Evolutionary conservation across 1,284 basidiomycete genomes (phyloP).

Genomic region (Trametes polyzona): DNA sequence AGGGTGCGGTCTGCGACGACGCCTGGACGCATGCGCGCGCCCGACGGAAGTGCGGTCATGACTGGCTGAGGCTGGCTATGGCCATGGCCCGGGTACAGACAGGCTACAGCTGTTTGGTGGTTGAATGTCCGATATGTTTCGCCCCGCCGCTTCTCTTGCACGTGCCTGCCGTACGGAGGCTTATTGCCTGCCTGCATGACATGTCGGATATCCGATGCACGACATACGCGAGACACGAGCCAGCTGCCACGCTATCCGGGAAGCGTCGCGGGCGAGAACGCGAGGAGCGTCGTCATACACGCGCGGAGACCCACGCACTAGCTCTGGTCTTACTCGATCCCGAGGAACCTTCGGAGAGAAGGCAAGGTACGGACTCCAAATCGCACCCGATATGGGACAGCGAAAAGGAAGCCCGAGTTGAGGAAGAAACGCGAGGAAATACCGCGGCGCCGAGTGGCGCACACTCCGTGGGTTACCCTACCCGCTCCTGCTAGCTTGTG

Average conservation of each 20-base stretch:
- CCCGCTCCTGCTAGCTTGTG: background rate
- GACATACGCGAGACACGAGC: background rate
- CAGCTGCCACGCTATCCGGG: constrained; percentile 5
- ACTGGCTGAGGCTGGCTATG: background rate
- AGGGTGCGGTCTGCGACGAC: constrained; percentile 16
- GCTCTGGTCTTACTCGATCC: constrained; percentile 16
- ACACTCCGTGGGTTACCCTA: background rate
- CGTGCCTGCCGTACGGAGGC: constrained; percentile 9
- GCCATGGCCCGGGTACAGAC: no score
- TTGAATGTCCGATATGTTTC: background rate
- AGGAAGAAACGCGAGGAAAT: background rate
- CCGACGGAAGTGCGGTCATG: background rate
- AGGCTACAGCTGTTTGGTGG: no score
- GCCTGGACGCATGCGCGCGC: constrained; percentile 9
- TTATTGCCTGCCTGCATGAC: background rate
- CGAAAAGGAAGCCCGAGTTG: background rate
- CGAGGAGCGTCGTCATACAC: constrained; percentile 5
- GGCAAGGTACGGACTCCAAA: constrained; percentile 8
- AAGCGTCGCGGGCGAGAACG: background rate
- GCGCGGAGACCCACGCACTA: background rate
- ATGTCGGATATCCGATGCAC: background rate
- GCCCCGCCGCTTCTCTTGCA: constrained; percentile 9
- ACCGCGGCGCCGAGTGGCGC: background rate
- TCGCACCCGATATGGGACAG: background rate
- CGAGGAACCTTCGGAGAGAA: constrained; percentile 26